Base-by-base conservation (phyloP, 345 rosid genomes). In the Turritis glabra region DNA sequence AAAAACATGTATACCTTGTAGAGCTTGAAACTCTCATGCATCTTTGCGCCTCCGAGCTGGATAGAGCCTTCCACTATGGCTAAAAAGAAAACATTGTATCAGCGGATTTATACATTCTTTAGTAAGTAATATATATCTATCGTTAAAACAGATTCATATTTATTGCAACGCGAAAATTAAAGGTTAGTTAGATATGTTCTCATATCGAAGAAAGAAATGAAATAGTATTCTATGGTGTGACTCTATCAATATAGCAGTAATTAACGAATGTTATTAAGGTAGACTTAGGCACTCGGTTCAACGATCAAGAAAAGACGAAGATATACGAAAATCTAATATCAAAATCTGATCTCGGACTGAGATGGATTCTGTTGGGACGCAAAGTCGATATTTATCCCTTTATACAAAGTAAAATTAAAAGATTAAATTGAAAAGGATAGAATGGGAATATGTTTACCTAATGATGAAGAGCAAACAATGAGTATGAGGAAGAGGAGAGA, bases 401-500 rank as follows among this genome's bases (percentile, higher is more conserved):
- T 14, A n/a, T 12, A 22, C 37, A 51, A 38, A 63, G 37, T 52
- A 40, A 52, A n/a, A n/a, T n/a, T n/a, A n/a, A 46, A 52, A 22
- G 15, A 40, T 17, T 7, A 32, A 30, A 57, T 21, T 1, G 7
- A 17, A 51, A 48, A 59, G 4, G 21, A 35, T 67, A 38, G n/a
- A 52, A 33, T 33, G 46, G 4, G 35, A n/a, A 38, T 47, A 43
- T 50, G 69, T 50, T 48, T 78, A 73, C 78, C 81, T 26, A 37
- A 7, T 55, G 79, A 75, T 17, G 79, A 62, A 63, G 80, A 58
- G 75, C 64, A 71, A 63, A 77, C 77, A 58, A 83, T 52, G 65
- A 88, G 76, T 65, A 82, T 18, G 41, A 83, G 41, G 69, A 73
- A 70, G 43, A 82, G 4, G 14, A 89, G 64, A 82, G 86, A 70